Evolutionary conservation across 208 protist species (phyloP).

Genomic region (Angomonas ambiguus): DNA sequence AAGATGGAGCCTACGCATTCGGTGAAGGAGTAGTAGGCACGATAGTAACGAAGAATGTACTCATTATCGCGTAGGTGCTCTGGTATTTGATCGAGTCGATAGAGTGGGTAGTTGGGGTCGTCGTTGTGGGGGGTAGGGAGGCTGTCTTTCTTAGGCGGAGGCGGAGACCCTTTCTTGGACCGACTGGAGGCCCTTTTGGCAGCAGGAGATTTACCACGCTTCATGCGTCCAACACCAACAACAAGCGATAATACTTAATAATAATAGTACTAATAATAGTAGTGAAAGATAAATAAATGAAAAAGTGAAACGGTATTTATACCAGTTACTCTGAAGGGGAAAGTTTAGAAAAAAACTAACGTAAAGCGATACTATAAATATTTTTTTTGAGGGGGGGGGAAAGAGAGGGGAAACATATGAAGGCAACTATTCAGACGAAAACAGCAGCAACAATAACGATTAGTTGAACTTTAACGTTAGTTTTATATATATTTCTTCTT

Average conservation of each 20-base stretch:
- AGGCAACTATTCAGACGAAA: too few species aligned
- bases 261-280: not conserved
- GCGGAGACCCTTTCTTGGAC: not conserved
- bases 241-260: not conserved
- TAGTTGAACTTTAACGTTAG: too few species aligned
- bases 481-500: too few species aligned
- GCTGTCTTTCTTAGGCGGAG: too few species aligned
- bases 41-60: conserved; percentile 38
- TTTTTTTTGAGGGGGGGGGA: too few species aligned
- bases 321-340: too few species aligned
- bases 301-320: too few species aligned
- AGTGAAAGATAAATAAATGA: conserved; percentile 11
- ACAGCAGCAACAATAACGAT: too few species aligned
- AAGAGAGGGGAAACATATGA: too few species aligned
- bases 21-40: conserved; percentile 29
- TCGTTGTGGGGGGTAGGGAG: conserved; percentile 20
- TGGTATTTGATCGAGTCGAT: conserved; percentile 33
- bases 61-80: conserved; percentile 33
- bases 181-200: not conserved
- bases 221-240: too few species aligned
- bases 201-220: not conserved
- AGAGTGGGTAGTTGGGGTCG: conserved; percentile 25
- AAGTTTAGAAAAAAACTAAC: too few species aligned
- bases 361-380: too few species aligned
- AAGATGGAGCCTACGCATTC: conserved; percentile 39